These are phyloP conservation scores for Talaromyces pinophilus DNA, from an alignment of 2,329 filamentous ascomycete genomes.

Conservation along the genomic window DNA sequence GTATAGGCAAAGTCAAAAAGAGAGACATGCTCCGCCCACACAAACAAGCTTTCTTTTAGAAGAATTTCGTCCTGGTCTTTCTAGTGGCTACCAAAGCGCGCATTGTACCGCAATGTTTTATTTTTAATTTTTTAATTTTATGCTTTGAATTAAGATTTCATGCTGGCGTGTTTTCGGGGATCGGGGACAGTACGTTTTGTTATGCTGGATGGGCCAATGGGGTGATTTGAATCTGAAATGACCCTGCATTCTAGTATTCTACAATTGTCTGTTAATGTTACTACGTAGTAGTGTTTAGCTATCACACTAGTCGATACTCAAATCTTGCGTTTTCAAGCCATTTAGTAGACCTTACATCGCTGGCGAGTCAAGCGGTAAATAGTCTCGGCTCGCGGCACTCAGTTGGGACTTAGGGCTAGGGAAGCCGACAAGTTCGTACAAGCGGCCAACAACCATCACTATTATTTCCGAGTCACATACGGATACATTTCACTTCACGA, in stretches of 20 bases:
- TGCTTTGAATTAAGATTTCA: not conserved
- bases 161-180: not conserved
- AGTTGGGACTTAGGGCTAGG: not conserved
- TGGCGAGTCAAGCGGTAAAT: not conserved
- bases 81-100: not conserved
- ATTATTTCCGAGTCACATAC: not conserved
- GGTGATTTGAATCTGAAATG: not conserved
- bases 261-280: no score
- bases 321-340: not conserved
- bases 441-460: not conserved
- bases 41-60: not conserved
- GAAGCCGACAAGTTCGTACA: not conserved
- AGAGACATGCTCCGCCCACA: not conserved
- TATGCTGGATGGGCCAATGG: not conserved
- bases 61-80: not conserved
- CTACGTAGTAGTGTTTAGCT: no score
- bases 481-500: not conserved
- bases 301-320: no score
- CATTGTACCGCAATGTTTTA: not conserved
- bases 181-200: not conserved
- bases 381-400: not conserved
- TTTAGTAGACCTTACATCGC: not conserved
- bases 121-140: not conserved
- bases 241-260: not conserved
- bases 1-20: not conserved